phyloP scores from a whole-genome alignment of 164 flowering plant species.

The Sextonia rubra region DNA sequence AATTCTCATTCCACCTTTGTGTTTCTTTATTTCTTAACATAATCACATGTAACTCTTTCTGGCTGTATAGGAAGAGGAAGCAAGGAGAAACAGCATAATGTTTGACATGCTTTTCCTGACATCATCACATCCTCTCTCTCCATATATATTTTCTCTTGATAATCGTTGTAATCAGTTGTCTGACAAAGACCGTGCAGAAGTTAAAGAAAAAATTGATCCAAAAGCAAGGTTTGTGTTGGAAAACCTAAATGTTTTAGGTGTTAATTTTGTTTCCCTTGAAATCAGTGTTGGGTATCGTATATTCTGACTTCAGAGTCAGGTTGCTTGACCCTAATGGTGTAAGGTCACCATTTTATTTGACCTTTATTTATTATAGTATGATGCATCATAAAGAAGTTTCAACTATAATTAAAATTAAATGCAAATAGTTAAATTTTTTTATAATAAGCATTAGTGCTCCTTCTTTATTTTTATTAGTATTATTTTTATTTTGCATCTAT shows the following conservation, averaged over 20 bases:
- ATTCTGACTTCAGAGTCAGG: too few relatives aligned
- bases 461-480: too few relatives aligned
- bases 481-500: too few relatives aligned
- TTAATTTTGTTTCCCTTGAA: too few relatives aligned
- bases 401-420: too few relatives aligned
- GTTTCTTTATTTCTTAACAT: not conserved
- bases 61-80: constrained; percentile 78
- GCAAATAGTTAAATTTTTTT: too few relatives aligned
- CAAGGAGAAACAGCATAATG: constrained; percentile 79
- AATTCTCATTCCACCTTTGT: not conserved
- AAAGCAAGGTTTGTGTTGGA: constrained; percentile 58
- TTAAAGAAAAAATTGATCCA: constrained; percentile 65
- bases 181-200: constrained; percentile 44
- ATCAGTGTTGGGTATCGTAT: too few relatives aligned
- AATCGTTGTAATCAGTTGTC: constrained; percentile 62
- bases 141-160: constrained; percentile 74
- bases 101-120: constrained; percentile 83
- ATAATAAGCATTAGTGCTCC: too few relatives aligned
- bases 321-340: too few relatives aligned
- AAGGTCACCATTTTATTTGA: too few relatives aligned
- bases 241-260: not conserved
- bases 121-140: constrained; percentile 73
- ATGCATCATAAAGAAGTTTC: too few relatives aligned
- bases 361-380: too few relatives aligned
- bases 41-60: not conserved